Base-by-base conservation (phyloP, 2,329 filamentous ascomycete species). In the Eutypella sp. region DNA sequence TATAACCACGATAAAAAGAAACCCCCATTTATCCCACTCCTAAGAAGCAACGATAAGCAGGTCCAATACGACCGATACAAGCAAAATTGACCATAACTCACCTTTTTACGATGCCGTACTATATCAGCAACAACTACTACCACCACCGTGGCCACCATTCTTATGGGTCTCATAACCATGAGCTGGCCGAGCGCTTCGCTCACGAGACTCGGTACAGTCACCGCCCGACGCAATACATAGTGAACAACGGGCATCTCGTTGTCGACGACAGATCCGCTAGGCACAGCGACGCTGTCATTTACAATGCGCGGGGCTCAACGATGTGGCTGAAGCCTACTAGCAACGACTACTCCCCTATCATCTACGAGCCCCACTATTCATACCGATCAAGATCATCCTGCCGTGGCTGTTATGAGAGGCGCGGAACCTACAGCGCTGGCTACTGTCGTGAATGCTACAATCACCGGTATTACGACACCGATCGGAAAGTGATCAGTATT, bases 211-310 rank as follows among this genome's bases (percentile, higher is more conserved):
- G 52, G 7, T 44, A 57, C 16, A 49, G 48, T 41, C 39, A 47
- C 16, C 47, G 54, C 2, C 49, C 57, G 4, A 56, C 53, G 3
- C 49, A 47, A 9, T 57, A 51, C 45, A 59, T 62, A 18, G 50
- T 62, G 41, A 62, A 63, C 47, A 52, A 60, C 8, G 60, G 60
- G 4, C 48, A 46, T 6, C 51, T 62, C 19, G 20, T 54, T 13
- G 27, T 62, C 24, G 48, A 60, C 39, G 51, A 57, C 24, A 48
- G 47, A 20, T 36, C 52, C 13, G 44, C 59, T 3, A 46, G 40
- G 33, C 41, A 53, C 27, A 51, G 42, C 43, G 56, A 57, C 33
- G 54, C 59, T 6, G 27, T 62, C 47, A 59, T 62, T 41, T 58
- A 59, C 48, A 63, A 63, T 42, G 41, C 56, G 1, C 54, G 52